Base-by-base conservation (phyloP, 1,139 yeast genomes). In the Diutina mesorugosa region DNA sequence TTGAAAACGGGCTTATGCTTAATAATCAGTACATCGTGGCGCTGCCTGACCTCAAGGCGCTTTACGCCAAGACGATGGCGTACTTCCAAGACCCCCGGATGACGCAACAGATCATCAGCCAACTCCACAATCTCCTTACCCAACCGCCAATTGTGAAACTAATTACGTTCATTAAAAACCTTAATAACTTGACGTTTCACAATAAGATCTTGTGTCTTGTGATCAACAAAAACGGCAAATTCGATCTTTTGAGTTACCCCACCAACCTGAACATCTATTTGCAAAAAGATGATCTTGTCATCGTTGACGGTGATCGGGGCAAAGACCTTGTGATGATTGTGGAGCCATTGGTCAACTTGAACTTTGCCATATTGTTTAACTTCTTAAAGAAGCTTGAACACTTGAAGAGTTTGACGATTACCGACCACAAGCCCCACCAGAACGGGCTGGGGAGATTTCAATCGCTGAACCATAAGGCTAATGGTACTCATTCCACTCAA, bases 341-440 rank as follows among this genome's bases (percentile, higher is more conserved):
- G 55, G 77, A 75, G 57, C 80, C 81, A 0, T 66, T 74, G 51
- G 51, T 48, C 10, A 48, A 48, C 10, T 16, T 48, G 4, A 48
- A 48, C 35, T 48, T 48, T 28, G 51, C 51, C 21, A 48, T 48
- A n/a, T 48, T 88, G 60, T 81, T 93, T 66, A 90, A 90, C 68
- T 86, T 88, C 64, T 71, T 87, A 65, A 86, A 85, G 68, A 86
- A 87, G 67, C 80, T 85, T 64, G 87, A 88, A 64, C 95, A 87
- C 67, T 76, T 85, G 60, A 88, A 87, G 66, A 86, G 90, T 58
- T 82, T 87, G 64, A 85, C 87, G 10, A 72, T 74, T 57, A 61
- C 63, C 46, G 75, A 71, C 60, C 61, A 63, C 29, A 63, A 61
- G 52, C 51, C 51, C 38, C 56, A 57, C 46, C 52, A 26, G 26